Evolutionary conservation across 345 rosid genomes (phyloP).

Genomic region (Lumnitzera littorea): DNA sequence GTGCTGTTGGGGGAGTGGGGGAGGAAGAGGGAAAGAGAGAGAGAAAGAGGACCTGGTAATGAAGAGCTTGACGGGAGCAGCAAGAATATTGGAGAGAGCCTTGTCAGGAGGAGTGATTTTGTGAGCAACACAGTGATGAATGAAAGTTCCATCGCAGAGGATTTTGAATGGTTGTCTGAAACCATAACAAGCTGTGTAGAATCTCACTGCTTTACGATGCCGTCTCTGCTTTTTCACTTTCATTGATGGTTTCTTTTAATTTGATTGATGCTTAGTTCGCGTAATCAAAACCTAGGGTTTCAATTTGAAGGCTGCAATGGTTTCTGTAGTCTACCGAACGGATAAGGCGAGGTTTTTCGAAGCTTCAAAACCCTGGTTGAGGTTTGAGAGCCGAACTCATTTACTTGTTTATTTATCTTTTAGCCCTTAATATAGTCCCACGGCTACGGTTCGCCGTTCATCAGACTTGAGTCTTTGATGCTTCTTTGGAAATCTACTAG

Average conservation of each 20-base stretch:
- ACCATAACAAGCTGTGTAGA: slow-evolving; percentile 64
- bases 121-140: slow-evolving; percentile 57
- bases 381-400: too few species aligned
- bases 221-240: slow-evolving; percentile 77
- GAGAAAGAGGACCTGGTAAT: slow-evolving; percentile 46
- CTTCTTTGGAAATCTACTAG: too few species aligned
- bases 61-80: slow-evolving; percentile 79
- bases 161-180: slow-evolving; percentile 78
- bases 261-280: not conserved
- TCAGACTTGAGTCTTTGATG: too few species aligned
- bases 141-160: slow-evolving; percentile 77
- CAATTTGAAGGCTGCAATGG: too few species aligned
- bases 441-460: too few species aligned
- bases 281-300: not conserved
- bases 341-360: too few species aligned
- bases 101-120: slow-evolving; percentile 57
- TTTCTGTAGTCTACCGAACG: too few species aligned
- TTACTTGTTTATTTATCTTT: too few species aligned
- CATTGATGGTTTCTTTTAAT: slow-evolving; percentile 27
- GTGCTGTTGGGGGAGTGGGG: too few species aligned
- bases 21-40: not conserved
- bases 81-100: slow-evolving; percentile 52
- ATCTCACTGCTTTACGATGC: slow-evolving; percentile 61
- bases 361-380: too few species aligned
- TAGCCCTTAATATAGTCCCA: too few species aligned